Evolutionary conservation across 2,329 filamentous ascomycete species (phyloP), one percentile per base, ranked within the genome.

Genomic region (Colletotrichum higginsianum): DNA sequence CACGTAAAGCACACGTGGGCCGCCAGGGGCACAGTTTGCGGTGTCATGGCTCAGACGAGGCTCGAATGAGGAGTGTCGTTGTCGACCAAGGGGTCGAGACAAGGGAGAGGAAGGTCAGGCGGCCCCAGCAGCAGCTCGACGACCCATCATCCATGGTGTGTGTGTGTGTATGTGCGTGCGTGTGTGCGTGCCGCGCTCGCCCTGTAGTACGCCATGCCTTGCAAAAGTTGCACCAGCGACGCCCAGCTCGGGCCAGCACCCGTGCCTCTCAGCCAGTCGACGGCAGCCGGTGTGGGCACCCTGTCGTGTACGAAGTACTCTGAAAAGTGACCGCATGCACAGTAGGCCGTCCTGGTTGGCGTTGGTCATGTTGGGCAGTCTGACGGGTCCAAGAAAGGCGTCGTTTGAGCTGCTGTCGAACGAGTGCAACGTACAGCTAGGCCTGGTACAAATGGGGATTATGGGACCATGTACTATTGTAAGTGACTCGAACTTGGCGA

Each of bases 181-280:
- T 26, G 26, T 26, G 26, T 26, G 26, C 26, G 26, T 26, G 26
- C 26, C 26, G 26, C 26, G 26, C 26, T 26, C 26, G 26, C 26
- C 21, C 21, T 23, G 4, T 26, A 26, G 26, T 26, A 55, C 46
- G 55, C 55, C 49, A 67, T 55, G 65, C 49, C 23, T 46, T 47
- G 60, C 50, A 40, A 40, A 15, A 40, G 30, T 23, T 38, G 46
- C 30, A 18, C 38, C 58, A 61, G 9, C 23, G 9, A 23, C 13
- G 16, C 44, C 55, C 58, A 50, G 44, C 46, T 61, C 58, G 58
- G 58, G 26, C 35, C 58, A 40, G 46, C 13, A 61, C 35, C 58
- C 58, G 46, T 40, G 26, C 26, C 35, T 61, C 58, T 61, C 58
- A 50, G 58, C 46, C 58, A 61, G 58, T 61, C 58, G 58, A 61